Base-by-base conservation (phyloP, 352 stramenopile species). In the Phytopythium chamaehyphon region DNA sequence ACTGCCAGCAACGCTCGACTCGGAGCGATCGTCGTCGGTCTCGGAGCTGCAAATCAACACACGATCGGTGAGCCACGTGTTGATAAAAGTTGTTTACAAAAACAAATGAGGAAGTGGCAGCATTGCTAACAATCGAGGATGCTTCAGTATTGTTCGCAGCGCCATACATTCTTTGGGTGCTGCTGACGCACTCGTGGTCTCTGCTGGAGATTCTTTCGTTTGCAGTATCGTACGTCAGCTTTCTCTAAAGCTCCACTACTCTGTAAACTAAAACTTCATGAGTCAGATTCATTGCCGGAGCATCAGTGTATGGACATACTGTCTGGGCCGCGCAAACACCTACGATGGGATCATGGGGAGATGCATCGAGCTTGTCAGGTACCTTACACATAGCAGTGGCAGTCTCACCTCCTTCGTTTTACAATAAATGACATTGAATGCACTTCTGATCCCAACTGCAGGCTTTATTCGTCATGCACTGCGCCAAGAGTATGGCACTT, bases 21-120 rank as follows among this genome's bases (percentile, higher is more conserved):
- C 24, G 93, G 90, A 9, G 90, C 92, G 1, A 79, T 96, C 21
- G 31, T 97, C 3, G 95, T 73, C 50, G 95, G 95, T 16, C 64
- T 98, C 12, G 88, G 85, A 15, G 66, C 98, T 12, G 79, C 76
- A 42, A 98, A 98, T 62, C 95, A 98, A 66, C 95, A 98, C 59
- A 98, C 92, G 1, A 86, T 91, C 3, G 59, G 70, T 79, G 52
- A 19, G 39, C 28, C 15, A 10, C 35, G 8, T 2, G 35, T 16
- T 40, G n/a, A n/a, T n/a, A n/a, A 3, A 18, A 4, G 35, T 40
- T 16, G 18, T 2, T 16, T 4, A 2, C 35, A 40, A 11, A 18
- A 40, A 10, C 35, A 40, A 10, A 11, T 40, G 12, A 40, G 18
- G 8, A 16, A 18, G 12, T 10, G 8, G 3, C 2, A 4, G 3